phyloP scores from a whole-genome alignment of 2,329 filamentous ascomycete genomes.

The Trichoderma lentiforme region DNA sequence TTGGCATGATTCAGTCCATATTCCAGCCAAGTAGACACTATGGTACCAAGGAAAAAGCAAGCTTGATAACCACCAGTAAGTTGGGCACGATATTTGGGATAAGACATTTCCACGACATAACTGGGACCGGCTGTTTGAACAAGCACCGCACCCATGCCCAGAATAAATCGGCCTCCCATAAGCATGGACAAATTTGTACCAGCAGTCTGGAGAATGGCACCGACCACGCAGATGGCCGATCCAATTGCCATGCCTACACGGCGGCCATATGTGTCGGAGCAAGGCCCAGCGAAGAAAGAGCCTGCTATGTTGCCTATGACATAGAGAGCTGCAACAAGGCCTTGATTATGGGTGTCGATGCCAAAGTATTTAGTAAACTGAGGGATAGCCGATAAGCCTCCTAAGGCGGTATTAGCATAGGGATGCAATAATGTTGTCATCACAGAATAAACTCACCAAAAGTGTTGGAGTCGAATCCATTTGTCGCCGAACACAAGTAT shows the following conservation, averaged over 20 bases:
- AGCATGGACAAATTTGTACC: neutral
- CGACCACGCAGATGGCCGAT: neutral
- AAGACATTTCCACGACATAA: conserved; percentile 1
- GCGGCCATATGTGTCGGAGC: neutral
- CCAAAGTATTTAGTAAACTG: neutral
- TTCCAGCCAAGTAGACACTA: neutral
- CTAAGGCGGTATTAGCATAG: neutral
- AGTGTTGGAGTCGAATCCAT: conserved; percentile 2
- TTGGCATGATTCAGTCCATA: neutral
- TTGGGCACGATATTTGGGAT: conserved; percentile 1
- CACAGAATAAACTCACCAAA: neutral
- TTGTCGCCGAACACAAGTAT: neutral
- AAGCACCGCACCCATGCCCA: conserved; percentile 2
- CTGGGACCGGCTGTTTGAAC: neutral
- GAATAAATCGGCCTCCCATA: neutral
- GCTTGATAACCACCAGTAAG: neutral
- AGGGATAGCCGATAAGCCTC: neutral
- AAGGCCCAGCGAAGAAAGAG: neutral
- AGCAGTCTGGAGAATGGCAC: neutral
- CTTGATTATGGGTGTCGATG: neutral
- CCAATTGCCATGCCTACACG: neutral
- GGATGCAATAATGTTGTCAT: neutral
- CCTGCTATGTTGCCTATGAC: conserved; percentile 3
- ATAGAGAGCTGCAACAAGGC: neutral
- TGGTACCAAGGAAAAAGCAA: neutral